Evolutionary conservation across 306 rosid species (phyloP).

Genomic region (Cucumis cinereus): DNA sequence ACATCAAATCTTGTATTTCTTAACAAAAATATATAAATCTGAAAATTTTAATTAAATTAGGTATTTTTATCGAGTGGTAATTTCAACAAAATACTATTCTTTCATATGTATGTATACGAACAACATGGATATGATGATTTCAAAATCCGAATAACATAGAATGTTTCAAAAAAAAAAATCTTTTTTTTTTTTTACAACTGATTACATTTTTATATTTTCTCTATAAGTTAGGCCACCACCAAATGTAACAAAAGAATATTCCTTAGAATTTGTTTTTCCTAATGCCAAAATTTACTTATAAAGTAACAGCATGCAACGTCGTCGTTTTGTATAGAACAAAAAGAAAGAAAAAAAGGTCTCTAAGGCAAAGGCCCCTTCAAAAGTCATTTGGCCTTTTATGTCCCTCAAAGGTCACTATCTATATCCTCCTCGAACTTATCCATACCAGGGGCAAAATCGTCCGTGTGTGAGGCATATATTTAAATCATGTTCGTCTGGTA

Average conservation of each 20-base stretch:
- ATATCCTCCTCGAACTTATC: background rate
- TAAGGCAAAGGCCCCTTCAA: background rate
- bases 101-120: background rate
- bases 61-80: too few relatives aligned
- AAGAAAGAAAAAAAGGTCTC: too few relatives aligned
- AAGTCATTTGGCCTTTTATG: conserved; percentile 8
- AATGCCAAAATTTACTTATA: background rate
- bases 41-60: too few relatives aligned
- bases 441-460: background rate
- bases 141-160: background rate
- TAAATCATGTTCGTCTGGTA: background rate
- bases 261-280: background rate
- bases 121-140: background rate
- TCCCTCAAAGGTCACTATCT: background rate
- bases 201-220: background rate
- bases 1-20: background rate
- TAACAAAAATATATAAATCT: background rate
- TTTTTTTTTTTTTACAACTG: background rate
- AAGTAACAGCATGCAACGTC: background rate
- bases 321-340: background rate
- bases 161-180: background rate
- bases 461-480: background rate
- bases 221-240: background rate
- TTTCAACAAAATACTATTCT: background rate
- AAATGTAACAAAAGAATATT: background rate